These are phyloP conservation scores for Clathrus columnatus DNA, from an alignment of 768 basidiomycete genomes.

Conservation along the genomic window DNA sequence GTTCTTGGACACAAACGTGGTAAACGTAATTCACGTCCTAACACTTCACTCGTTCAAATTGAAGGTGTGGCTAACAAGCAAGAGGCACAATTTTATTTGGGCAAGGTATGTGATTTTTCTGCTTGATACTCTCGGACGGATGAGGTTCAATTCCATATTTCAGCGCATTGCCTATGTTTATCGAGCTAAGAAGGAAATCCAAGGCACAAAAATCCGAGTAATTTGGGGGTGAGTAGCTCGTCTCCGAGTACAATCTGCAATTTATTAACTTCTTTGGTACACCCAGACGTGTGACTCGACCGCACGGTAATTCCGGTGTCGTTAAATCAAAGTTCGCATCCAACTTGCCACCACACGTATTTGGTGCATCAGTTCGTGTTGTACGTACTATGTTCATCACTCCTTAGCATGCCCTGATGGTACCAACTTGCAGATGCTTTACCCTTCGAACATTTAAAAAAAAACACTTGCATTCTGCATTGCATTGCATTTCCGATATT, in stretches of 20 bases:
- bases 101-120: conserved; percentile 61
- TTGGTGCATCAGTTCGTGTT: conserved; percentile 87
- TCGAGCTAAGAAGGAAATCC: conserved; percentile 89
- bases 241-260: not conserved
- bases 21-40: conserved; percentile 92
- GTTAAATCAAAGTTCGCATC: conserved; percentile 94
- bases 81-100: conserved; percentile 96
- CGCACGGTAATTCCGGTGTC: conserved; percentile 91
- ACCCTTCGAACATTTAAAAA: conserved; percentile 72
- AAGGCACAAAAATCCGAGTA: conserved; percentile 91
- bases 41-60: conserved; percentile 94
- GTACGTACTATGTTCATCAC: conserved; percentile 39
- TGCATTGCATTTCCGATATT: not conserved
- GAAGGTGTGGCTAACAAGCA: conserved; percentile 92
- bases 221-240: conserved; percentile 82
- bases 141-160: conserved; percentile 1
- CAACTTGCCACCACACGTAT: conserved; percentile 91
- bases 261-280: not conserved
- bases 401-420: conserved; percentile 3
- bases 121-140: not conserved
- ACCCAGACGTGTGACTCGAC: conserved; percentile 76
- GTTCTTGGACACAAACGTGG: conserved; percentile 97
- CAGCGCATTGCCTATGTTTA: conserved; percentile 97
- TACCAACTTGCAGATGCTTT: conserved; percentile 62
- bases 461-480: conserved; percentile 15